Evolutionary conservation across 805 yeast genomes (phyloP), one percentile per base, ranked within the genome.

Genomic region (Myxozyma kluyveri): DNA sequence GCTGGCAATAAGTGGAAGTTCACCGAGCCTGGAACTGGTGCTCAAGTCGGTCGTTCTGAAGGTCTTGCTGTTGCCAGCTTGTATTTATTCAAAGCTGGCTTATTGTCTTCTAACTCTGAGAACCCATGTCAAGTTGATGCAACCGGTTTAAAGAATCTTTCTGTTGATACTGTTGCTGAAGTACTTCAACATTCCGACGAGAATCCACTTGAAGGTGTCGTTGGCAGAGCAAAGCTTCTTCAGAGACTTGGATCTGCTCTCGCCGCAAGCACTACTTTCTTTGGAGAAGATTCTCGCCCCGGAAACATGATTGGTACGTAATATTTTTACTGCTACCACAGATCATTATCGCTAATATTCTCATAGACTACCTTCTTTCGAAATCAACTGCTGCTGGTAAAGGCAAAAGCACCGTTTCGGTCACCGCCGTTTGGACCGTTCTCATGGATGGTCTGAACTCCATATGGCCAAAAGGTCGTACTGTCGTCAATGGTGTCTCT

Each of bases 21-120:
- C 60, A 60, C 54, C 1, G 83, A 80, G 53, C 52, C 61, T 1
- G 67, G 52, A 0, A 61, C 71, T 1, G 67, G 66, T 4, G 62
- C 57, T 6, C 63, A 65, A 36, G 65, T 65, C 42, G 67, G 66
- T 27, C 71, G 87, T 63, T 76, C 82, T 12, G 87, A 82, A 67
- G 87, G 87, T 2, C 68, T 81, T 45, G 87, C 86, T 3, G 76
- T 82, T 42, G 85, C 83, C 0, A 74, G 82, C 17, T 70, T 76
- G 49, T 72, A 80, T 60, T 71, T 81, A 77, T 82, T 81, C 62
- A 66, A 67, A 7, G 61, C 66, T 17, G 86, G 86, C 1, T 61
- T 57, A 14, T 72, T 81, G 40, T 72, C 79, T 24, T 61, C 69
- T 14, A 65, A 65, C 40, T 67, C 69, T 32, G 42, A 52, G 1